Base-by-base conservation (phyloP, 768 basidiomycete genomes). In the Phanerochaete carnosa region DNA sequence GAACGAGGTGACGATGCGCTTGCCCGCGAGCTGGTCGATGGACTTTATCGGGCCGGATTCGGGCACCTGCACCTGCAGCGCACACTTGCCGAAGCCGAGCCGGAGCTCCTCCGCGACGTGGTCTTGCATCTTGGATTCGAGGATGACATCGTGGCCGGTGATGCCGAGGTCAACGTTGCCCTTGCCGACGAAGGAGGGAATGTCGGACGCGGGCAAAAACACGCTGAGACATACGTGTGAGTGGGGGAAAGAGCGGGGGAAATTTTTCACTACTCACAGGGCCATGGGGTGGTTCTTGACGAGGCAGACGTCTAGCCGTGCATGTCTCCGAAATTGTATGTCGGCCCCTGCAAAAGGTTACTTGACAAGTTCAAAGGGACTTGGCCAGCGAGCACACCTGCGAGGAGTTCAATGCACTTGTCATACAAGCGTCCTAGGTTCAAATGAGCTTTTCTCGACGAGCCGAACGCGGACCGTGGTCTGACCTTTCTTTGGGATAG, bases 161-260 rank as follows among this genome's bases (percentile, higher is more conserved):
- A 99, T 97, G 6, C 97, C 97, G 46, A 99, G 81, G 67, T 98
- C 92, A 69, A 99, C 91, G 69, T 95, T 90, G 52, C 97, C 97
- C 72, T 96, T 95, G 45, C 95, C 97, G 47, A 99, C 97, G 74
- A 98, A 99, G 29, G 95, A 96, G 11, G 97, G 95, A 64, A 99
- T 99, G 70, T 99, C 97, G 5, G 90, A 81, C 1, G 97, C 97
- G 25, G 97, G 95, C 25, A 98, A 89, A 76, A 99, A 98, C 25
- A 99, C 90, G 7, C 96, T 98, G 72, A 25, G 16, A 15, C 30
- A 28, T 6, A 28, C 1, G 39, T 28, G 43, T 25, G 25, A 9
- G 22, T 51, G 43, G 26, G 32, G 50, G 29, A 22, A 46, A 19
- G 15, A 28, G 55, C 28, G 26, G 50, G 11, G n/a, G n/a, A 13